phyloP scores from a whole-genome alignment of 192 early-diverging fungal species.

The Pecoramyces ruminantium region DNA sequence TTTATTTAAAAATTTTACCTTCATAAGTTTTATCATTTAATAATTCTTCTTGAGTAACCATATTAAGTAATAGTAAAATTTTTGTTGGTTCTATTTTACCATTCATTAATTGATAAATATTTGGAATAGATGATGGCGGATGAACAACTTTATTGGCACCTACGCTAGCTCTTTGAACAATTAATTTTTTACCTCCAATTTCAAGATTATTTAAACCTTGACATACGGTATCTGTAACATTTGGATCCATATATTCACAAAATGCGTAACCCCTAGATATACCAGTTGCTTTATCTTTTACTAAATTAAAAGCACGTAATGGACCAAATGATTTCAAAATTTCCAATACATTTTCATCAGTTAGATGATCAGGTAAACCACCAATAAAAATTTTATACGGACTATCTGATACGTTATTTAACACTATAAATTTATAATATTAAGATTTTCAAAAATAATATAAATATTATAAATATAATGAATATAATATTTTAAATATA shows the following conservation, averaged over 20 bases:
- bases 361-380: conserved; percentile 72
- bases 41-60: conserved; percentile 78
- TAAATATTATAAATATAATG: conserved; percentile 1
- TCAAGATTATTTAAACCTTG: conserved; percentile 92
- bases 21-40: conserved; percentile 68
- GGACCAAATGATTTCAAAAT: conserved; percentile 86
- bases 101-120: conserved; percentile 8
- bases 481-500: conserved; percentile 5
- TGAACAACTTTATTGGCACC: conserved; percentile 38
- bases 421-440: too few relatives aligned
- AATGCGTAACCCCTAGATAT: conserved; percentile 89
- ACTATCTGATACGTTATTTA: conserved; percentile 77
- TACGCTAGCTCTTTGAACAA: conserved; percentile 84
- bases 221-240: conserved; percentile 80
- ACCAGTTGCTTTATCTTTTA: conserved; percentile 60
- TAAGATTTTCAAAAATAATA: conserved; percentile 17
- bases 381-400: conserved; percentile 91
- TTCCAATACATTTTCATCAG: conserved; percentile 86
- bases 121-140: neutral
- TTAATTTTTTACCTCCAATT: conserved; percentile 76
- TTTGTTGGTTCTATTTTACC: conserved; percentile 37
- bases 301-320: conserved; percentile 78
- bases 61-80: conserved; percentile 82
- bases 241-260: conserved; percentile 82
- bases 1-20: conserved; percentile 19